Percentiles rank a stretch among this genome's conserved stretches.
These are phyloP conservation scores for Apophysomyces elegans DNA, from an alignment of 371 early-diverging fungal genomes.

Conservation along the genomic window DNA sequence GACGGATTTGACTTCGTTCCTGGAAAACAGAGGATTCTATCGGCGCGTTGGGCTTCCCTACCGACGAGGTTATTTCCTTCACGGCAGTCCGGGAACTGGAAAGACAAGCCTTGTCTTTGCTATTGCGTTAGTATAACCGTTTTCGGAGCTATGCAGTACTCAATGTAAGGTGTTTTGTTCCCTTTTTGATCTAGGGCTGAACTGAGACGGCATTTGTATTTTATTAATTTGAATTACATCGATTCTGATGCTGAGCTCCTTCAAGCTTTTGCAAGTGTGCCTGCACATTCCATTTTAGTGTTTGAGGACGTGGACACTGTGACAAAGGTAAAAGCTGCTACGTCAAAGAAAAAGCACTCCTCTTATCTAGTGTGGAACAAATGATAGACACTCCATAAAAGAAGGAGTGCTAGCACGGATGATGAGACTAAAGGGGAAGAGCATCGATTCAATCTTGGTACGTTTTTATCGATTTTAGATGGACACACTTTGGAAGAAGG, in stretches of 20 bases:
- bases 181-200: constrained; percentile 30
- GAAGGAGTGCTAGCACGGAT: constrained; percentile 17
- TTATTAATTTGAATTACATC: constrained; percentile 71
- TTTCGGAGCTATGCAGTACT: neutral
- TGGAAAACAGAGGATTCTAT: constrained; percentile 57
- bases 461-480: constrained; percentile 82
- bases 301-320: constrained; percentile 90
- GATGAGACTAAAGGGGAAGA: constrained; percentile 27
- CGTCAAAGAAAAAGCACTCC: neutral
- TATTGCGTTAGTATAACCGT: constrained; percentile 53
- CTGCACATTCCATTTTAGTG: constrained; percentile 80
- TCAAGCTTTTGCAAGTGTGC: constrained; percentile 68
- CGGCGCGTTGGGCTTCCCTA: constrained; percentile 68
- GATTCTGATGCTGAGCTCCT: constrained; percentile 66
- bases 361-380: too few species aligned
- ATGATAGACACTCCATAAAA: neutral
- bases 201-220: constrained; percentile 73
- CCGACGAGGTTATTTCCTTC: constrained; percentile 76
- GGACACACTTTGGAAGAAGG: constrained; percentile 82
- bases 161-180: neutral
- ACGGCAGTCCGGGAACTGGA: constrained; percentile 86
- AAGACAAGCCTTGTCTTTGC: constrained; percentile 86
- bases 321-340: constrained; percentile 35
- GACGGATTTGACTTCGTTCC: constrained; percentile 53
- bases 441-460: constrained; percentile 66